Percentiles rank a stretch among this genome's conserved stretches.
These are phyloP conservation scores for Epichloe brachyelytri DNA, from an alignment of 2,329 filamentous ascomycete genomes.

Conservation along the genomic window DNA sequence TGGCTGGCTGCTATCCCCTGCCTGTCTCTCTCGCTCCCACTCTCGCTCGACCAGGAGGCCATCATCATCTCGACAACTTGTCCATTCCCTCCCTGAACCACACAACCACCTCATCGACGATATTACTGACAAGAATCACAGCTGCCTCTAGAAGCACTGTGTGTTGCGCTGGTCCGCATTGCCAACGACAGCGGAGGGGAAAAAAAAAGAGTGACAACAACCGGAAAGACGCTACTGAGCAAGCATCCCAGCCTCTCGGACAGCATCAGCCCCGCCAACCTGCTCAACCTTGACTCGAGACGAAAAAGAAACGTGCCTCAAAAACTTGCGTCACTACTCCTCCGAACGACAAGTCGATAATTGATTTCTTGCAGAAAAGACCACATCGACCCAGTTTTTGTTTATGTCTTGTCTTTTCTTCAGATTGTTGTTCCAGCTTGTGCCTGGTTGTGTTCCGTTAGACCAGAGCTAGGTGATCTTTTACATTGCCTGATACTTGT, in stretches of 20 bases:
- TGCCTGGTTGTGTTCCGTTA: not conserved
- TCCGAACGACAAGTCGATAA: not conserved
- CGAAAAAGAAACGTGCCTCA: slow-evolving; percentile 1
- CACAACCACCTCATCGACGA: not conserved
- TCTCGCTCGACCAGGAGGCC: not conserved
- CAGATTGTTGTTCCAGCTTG: not conserved
- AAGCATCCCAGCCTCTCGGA: not conserved
- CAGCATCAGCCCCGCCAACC: not conserved
- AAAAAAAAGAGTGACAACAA: not conserved
- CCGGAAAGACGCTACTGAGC: not conserved
- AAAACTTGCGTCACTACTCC: not conserved
- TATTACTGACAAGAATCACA: not conserved
- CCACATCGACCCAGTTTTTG: not conserved
- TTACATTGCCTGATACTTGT: not conserved
- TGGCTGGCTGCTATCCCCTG: not conserved
- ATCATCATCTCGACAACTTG: not conserved
- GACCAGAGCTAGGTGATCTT: not conserved
- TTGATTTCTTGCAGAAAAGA: not conserved
- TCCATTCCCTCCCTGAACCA: not conserved
- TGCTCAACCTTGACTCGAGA: slow-evolving; percentile 3
- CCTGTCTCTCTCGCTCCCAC: not conserved
- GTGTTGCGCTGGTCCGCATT: not conserved
- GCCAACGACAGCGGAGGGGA: not conserved
- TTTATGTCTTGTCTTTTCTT: not conserved
- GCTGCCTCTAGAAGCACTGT: not conserved